Evolutionary conservation across 306 rosid genomes (phyloP).

Genomic region (Trichosanthes cucumerina): DNA sequence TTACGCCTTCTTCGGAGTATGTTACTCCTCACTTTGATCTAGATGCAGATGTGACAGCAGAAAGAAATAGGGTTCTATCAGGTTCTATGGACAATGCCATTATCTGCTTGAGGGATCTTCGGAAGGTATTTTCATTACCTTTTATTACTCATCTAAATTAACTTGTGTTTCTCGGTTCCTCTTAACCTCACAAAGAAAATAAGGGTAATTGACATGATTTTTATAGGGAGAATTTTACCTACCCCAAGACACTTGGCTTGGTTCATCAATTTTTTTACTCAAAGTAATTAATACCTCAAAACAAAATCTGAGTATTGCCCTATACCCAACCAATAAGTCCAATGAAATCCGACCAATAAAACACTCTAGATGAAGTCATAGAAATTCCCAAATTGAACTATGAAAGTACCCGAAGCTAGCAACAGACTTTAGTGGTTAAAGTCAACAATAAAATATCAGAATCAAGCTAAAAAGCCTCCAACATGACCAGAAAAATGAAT

Average conservation of each 20-base stretch:
- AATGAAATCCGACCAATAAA: background rate
- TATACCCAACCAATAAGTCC: background rate
- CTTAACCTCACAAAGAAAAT: background rate
- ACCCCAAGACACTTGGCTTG: too few species aligned
- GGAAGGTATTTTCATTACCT: constrained; percentile 46
- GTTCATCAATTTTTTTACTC: background rate
- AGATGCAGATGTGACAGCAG: constrained; percentile 78
- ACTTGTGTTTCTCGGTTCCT: background rate
- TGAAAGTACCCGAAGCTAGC: background rate
- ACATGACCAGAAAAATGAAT: background rate
- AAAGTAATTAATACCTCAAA: background rate
- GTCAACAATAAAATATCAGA: background rate
- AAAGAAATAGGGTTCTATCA: constrained; percentile 80
- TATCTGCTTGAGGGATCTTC: constrained; percentile 72
- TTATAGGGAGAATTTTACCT: too few species aligned
- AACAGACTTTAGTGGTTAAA: background rate
- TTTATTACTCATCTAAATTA: background rate
- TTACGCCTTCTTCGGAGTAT: constrained; percentile 40
- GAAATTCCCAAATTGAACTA: background rate
- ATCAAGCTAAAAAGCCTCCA: background rate
- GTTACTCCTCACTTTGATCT: constrained; percentile 41
- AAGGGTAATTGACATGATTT: background rate
- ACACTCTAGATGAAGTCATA: background rate
- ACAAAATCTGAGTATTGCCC: background rate
- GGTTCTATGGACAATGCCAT: constrained; percentile 75